phyloP scores from a whole-genome alignment of 2,329 filamentous ascomycete species.

The Cercospora zeae-maydis region DNA sequence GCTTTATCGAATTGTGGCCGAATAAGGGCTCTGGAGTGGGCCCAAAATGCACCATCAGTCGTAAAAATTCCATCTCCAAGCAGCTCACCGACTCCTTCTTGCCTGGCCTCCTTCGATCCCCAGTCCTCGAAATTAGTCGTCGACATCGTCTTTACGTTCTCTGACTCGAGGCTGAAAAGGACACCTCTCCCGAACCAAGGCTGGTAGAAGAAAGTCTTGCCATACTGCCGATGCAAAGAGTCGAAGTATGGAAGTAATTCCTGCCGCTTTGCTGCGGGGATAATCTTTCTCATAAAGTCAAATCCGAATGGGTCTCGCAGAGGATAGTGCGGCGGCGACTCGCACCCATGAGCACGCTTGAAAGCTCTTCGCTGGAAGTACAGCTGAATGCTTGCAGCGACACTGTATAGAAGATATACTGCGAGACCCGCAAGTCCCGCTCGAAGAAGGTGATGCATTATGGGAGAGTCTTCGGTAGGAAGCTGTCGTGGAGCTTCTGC shows the following conservation, averaged over 20 bases:
- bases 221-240: constrained; percentile 1
- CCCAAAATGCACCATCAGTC: constrained; percentile 38
- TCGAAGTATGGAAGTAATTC: constrained; percentile 8
- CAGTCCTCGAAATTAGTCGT: constrained; percentile 10
- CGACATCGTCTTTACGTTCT: constrained; percentile 13
- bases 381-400: not conserved
- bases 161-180: constrained; percentile 9
- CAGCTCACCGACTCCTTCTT: constrained; percentile 2
- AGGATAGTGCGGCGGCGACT: constrained; percentile 1
- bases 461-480: not conserved
- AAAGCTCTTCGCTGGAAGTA: not conserved
- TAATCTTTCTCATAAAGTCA: not conserved
- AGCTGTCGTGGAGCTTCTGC: not conserved
- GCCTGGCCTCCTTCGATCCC: not conserved
- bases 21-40: constrained; percentile 38
- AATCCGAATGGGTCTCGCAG: not conserved
- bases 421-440: not conserved
- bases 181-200: not conserved
- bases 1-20: constrained; percentile 50
- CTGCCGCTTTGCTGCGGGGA: constrained; percentile 5
- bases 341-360: not conserved
- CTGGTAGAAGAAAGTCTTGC: not conserved
- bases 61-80: constrained; percentile 40
- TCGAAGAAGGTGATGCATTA: not conserved
- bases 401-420: not conserved